Evolutionary conservation across 1,139 yeast genomes (phyloP), one percentile per base, ranked within the genome.

Genomic region (Geotrichum histeridarum): DNA sequence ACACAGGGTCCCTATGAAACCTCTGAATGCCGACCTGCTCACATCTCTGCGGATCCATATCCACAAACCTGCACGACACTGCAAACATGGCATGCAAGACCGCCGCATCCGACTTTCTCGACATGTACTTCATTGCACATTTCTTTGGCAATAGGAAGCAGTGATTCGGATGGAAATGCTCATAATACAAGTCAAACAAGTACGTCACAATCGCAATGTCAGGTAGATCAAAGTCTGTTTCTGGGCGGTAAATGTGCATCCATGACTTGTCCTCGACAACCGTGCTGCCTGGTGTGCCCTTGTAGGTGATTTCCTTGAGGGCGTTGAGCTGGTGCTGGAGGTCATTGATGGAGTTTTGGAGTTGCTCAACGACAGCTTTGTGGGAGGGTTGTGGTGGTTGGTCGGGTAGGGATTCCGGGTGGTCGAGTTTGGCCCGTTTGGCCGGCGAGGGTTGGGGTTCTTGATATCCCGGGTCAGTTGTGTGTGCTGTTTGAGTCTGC

Each of bases 1-100:
- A 64, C 52, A 53, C 54, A 2, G 67, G 65, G 42, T 64, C 67
- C 18, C 56, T 53, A 51, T 58, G 54, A 54, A 57, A 62, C 8
- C 57, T 37, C 3, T 54, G 58, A 17, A 60, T 41, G 9, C 46
- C 50, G 12, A 50, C 18, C 18, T 15, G 15, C 27, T 32, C 12
- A 44, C 42, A 18, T 11, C 48, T 37, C 17, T 54, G 57, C 33
- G 56, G 54, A n/a, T 54, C 54, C 31, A 48, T 50, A 9, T 68
- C 60, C 1, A 68, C 66, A 56, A 63, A 70, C 8, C 73, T 67
- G 50, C 80, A 71, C 17, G 76, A 70, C 11, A 70, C 71, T 4
- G 80, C 70, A 58, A 79, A 74, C 64, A 81, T 73, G 2, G 79
- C 74, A 60, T 77, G 80, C 22, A 79, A 59, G 8, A 79, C 63